Evolutionary conservation across 768 basidiomycete species (phyloP).

Genomic region (Trametes cingulata): DNA sequence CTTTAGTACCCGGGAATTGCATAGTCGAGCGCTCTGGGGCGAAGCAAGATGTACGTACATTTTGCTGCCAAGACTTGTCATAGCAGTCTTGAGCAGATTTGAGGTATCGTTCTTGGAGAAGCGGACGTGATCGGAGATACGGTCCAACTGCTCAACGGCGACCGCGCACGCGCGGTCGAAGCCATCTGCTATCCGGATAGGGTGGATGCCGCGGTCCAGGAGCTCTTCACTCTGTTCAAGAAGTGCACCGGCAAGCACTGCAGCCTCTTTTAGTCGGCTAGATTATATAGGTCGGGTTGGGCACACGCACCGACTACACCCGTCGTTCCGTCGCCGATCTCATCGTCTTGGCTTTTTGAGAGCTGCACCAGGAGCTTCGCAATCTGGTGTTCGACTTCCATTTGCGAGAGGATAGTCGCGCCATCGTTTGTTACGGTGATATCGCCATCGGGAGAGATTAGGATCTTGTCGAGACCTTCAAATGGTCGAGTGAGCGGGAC

Average conservation of each 20-base stretch:
- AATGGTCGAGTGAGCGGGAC: neutral
- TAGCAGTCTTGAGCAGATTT: conserved; percentile 91
- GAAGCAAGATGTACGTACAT: conserved; percentile 60
- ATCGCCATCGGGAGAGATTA: conserved; percentile 95
- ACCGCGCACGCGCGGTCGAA: conserved; percentile 93
- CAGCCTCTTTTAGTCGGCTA: neutral
- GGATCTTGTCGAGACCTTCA: conserved; percentile 89
- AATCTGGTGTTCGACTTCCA: conserved; percentile 99
- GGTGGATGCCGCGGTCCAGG: conserved; percentile 99
- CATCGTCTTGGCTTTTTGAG: conserved; percentile 98
- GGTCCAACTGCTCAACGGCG: conserved; percentile 87
- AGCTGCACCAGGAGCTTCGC: conserved; percentile 96
- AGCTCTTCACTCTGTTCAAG: conserved; percentile 92
- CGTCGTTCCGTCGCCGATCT: conserved; percentile 99
- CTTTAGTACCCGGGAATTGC: neutral
- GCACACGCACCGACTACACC: conserved; percentile 89
- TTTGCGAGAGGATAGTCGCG: conserved; percentile 96
- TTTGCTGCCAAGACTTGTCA: conserved; percentile 96
- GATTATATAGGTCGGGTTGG: neutral
- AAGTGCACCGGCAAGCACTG: conserved; percentile 96
- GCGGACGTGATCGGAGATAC: conserved; percentile 86
- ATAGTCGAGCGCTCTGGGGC: neutral
- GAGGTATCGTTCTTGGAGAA: conserved; percentile 81
- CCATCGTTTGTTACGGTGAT: conserved; percentile 99
- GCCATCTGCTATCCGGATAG: conserved; percentile 98